Percentiles rank a stretch among this genome's conserved stretches.
Evolutionary conservation across 345 rosid species (phyloP).

Genomic region (Camelina hispida): DNA sequence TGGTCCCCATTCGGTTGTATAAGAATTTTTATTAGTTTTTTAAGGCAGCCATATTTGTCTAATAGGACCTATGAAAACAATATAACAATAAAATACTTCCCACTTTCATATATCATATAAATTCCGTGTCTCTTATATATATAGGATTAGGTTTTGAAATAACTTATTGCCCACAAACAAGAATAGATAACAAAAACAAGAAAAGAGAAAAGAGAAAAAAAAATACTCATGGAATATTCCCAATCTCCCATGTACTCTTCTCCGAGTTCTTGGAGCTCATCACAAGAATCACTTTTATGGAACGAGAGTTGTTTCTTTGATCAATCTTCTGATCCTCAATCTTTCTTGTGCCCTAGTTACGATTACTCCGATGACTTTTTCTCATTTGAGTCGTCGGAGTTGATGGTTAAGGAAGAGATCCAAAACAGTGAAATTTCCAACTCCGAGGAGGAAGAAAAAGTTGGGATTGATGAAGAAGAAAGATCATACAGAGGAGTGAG

Average conservation of each 20-base stretch:
- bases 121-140: conserved; percentile 37
- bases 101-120: conserved; percentile 36
- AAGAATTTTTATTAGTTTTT: conserved; percentile 22
- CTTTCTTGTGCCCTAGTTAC: conserved; percentile 45
- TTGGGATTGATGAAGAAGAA: conserved; percentile 45
- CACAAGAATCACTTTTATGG: conserved; percentile 53
- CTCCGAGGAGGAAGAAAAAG: conserved; percentile 50
- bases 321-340: conserved; percentile 37
- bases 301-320: conserved; percentile 44
- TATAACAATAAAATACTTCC: conserved; percentile 28
- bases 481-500: conserved; percentile 68
- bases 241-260: conserved; percentile 41
- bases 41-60: conserved; percentile 48
- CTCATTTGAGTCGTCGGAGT: conserved; percentile 45
- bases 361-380: conserved; percentile 53
- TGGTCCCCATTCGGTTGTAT: conserved; percentile 34
- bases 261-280: conserved; percentile 50
- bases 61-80: conserved; percentile 24
- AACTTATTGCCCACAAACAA: conserved; percentile 29
- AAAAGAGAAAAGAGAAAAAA: not conserved
- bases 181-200: conserved; percentile 12
- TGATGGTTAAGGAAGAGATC: conserved; percentile 44
- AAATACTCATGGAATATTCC: conserved; percentile 35
- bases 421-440: conserved; percentile 33
- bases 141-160: conserved; percentile 35